A percentile compares a stretch with the other conserved stretches of the same genome.
phyloP scores from a whole-genome alignment of 164 flowering plant genomes.

The Nelumbo lutea region DNA sequence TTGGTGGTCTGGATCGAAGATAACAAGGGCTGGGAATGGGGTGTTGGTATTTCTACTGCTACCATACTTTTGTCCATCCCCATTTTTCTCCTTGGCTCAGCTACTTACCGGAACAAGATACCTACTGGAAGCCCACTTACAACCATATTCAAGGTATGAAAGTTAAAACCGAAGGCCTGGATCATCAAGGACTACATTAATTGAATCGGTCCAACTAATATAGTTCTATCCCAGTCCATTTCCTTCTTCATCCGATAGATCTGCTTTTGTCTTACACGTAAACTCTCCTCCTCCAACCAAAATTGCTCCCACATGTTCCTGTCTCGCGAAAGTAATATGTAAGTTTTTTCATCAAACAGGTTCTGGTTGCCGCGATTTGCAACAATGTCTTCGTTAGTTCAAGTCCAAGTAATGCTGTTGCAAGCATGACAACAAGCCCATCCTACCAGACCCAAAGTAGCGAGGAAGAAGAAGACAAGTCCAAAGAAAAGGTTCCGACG shows the following conservation, averaged over 20 bases:
- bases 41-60: constrained; percentile 57
- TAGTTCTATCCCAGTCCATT: too few relatives aligned
- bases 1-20: constrained; percentile 88
- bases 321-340: background rate
- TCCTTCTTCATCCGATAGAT: too few relatives aligned
- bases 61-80: constrained; percentile 53
- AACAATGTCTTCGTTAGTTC: constrained; percentile 17
- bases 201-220: too few relatives aligned
- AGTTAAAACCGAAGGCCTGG: background rate
- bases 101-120: constrained; percentile 54
- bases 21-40: constrained; percentile 89
- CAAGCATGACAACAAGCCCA: constrained; percentile 38
- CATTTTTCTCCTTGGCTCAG: constrained; percentile 59
- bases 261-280: background rate
- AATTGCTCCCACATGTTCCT: background rate
- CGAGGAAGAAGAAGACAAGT: constrained; percentile 16
- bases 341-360: constrained; percentile 30
- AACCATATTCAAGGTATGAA: constrained; percentile 64
- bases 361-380: constrained; percentile 44
- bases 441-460: constrained; percentile 13
- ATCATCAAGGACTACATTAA: too few relatives aligned
- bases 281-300: too few relatives aligned
- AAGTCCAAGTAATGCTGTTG: constrained; percentile 38
- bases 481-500: constrained; percentile 5
- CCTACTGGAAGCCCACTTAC: constrained; percentile 84